Evolutionary conservation across 225 moss, liverwort and hornwort species (phyloP), one percentile per base, ranked within the genome.

Genomic region (Bryum argenteum): DNA sequence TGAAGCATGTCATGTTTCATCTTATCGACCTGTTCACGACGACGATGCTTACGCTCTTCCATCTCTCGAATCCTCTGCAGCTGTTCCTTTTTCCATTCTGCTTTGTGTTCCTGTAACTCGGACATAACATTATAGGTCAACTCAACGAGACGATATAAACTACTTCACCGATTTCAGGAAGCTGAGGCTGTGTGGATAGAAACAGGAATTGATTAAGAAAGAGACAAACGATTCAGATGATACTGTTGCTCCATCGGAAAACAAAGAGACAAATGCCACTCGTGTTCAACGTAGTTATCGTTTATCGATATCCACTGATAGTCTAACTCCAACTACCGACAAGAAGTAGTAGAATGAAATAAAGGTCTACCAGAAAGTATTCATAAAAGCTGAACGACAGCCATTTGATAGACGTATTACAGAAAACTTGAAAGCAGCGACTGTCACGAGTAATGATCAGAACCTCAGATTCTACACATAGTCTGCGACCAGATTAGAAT

Each of bases 81-180:
- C 80, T 97, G 96, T 70, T 90, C 96, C 71, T 97, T 97, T 81
- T 97, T 97, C 91, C 90, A 93, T 75, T 90, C 85, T 71, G 96
- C 96, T 67, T 97, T 97, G 66, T 93, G 73, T 78, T 97, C 93
- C 87, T 97, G 76, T 45, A 78, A 58, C 48, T 55, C 62, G 71
- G 56, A 74, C 66, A 38, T 14, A 69, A 70, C 70, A 8, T 40
- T 39, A 59, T 33, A 33, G 54, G 45, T 54, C 58, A 20, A 60
- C 63, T 71, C 44, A 39, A 52, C 50, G 40, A 63, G 3, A 13
- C 12, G 22, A 67, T 41, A 60, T n/a, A 41, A 41, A 61, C 65
- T 38, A 11, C 10, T 26, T 37, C 56, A 54, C 50, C 71, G 60
- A 11, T 43, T n/a, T 39, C 22, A 67, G 18, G 23, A 51, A 24